Base-by-base conservation (phyloP, 305 asterid genomes). In the Rubia peregrina region DNA sequence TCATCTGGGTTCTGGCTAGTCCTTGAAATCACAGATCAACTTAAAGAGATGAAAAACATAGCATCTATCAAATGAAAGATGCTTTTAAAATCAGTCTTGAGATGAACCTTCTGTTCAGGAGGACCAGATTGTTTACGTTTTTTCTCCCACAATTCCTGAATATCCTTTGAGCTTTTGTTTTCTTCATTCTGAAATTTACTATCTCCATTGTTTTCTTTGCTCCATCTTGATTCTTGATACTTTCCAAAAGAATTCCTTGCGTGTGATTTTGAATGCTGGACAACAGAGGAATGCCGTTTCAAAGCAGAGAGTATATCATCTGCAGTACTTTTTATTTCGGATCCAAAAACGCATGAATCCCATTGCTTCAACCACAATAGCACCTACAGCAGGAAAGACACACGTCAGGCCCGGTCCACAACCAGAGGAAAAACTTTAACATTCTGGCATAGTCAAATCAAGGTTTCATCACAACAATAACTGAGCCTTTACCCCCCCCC, bases 331-430 rank as follows among this genome's bases (percentile, higher is more conserved):
- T 83, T 94, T 71, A 94, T 84, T 73, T 88, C 93, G 77, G 92
- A 87, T 75, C 99, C 99, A 80, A 81, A 94, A 80, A 91, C 99
- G 78, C 86, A 83, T 76, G 91, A 84, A 83, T 94, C 99, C 99
- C 99, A 94, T 74, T 94, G 99, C 82, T 94, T 94, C 83, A 94
- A 85, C 99, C 99, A 94, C 74, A 85, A 78, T 73, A 94, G 93
- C 73, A 94, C 98, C 99, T 94, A 85, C 80, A 80, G 64, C 71
- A 76, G 65, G 65, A 26, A 22, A 74, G 69, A 76, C 72, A 75
- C 55, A 68, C 65, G 36, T 77, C 57, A 71, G 49, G 73, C 70
- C 75, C 38, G 67, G 72, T 41, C 64, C 68, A 65, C 14, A 62
- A 41, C 71, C 59, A 70, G 56, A 38, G 40, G 51, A 26, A 22